phyloP scores from a whole-genome alignment of 1,284 basidiomycete genomes.

The Papiliotrema nemorosa region DNA sequence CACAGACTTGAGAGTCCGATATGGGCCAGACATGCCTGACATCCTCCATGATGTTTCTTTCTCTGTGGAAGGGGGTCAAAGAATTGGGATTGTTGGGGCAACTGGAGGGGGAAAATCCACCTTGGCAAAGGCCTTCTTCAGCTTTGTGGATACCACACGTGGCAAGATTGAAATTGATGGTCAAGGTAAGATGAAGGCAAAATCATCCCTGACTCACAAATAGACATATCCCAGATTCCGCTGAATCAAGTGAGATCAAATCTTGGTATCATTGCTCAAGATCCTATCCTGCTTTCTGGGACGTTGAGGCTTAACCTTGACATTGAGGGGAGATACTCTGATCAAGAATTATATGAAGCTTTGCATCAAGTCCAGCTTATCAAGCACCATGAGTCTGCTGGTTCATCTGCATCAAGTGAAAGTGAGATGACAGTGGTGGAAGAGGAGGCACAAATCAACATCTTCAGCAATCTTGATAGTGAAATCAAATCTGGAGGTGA shows the following conservation, averaged over 20 bases:
- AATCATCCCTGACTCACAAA: background rate
- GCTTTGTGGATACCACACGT: conserved; percentile 31
- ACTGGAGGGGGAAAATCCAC: conserved; percentile 48
- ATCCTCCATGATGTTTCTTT: conserved; percentile 53
- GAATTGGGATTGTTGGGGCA: conserved; percentile 54
- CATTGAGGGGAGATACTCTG: conserved; percentile 29
- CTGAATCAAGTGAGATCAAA: conserved; percentile 28
- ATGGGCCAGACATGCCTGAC: conserved; percentile 49
- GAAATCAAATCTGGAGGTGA: conserved; percentile 37
- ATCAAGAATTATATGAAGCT: conserved; percentile 32
- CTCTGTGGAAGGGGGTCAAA: conserved; percentile 46
- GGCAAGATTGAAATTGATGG: conserved; percentile 36
- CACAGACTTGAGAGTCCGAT: conserved; percentile 44
- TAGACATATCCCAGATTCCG: conserved; percentile 27
- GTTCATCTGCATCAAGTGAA: conserved; percentile 1
- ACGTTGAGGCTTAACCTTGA: conserved; percentile 47
- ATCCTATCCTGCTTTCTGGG: conserved; percentile 44
- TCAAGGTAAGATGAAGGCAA: conserved; percentile 11
- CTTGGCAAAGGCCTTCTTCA: conserved; percentile 42
- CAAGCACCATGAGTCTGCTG: conserved; percentile 6
- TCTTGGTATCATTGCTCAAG: conserved; percentile 39
- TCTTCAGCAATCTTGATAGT: conserved; percentile 33
- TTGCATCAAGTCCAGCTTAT: conserved; percentile 41
- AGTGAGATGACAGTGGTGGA: conserved; percentile 2
- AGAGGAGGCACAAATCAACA: conserved; percentile 8